Base-by-base conservation (phyloP, 495 filamentous ascomycete species). In the Hyaloscypha variabilis region DNA sequence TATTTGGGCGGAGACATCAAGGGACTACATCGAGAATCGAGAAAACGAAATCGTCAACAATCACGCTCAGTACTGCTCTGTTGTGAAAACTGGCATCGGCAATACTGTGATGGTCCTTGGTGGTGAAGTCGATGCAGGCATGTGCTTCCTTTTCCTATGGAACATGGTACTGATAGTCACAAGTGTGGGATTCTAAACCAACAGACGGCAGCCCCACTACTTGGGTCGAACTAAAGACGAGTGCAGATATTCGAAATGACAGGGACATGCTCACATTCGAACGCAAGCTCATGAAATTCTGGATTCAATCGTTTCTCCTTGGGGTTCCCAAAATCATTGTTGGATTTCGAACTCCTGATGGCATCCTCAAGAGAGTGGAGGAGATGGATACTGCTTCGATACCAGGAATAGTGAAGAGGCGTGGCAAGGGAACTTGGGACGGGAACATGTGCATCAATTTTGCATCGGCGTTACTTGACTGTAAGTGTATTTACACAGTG, bases 151-250 rank as follows among this genome's bases (percentile, higher is more conserved):
- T 17, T 14, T 62, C 8, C 11, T n/a, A 54, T 39, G 2, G 25
- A 49, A 8, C 64, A 46, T 46, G 39, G 19, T 91, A 49, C 68
- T 67, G 23, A 67, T 23, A 13, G n/a, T 2, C 11, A 31, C 23
- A 26, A 72, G 91, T 96, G 21, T 94, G 93, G 92, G 93, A 95
- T 71, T 82, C 78, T 62, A 94, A 93, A 72, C 91, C 93, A 0
- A 19, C 14, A 11, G 75, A 84, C 31, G 83, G 83, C 57, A 81
- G 81, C 5, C 87, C 90, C 1, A 90, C 91, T 60, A 88, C 94
- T 66, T 99, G 94, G 89, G 88, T 99, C 19, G 95, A 99, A 75
- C 82, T 99, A 56, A 99, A 99, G 74, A 98, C 95, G 0, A 85
- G 86, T 2, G 88, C 86, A n/a, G 86, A 90, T 63, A 88, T 91